Evolutionary conservation across 768 basidiomycete genomes (phyloP), one percentile per base, ranked within the genome.

Genomic region (Mycena albidolilacea): DNA sequence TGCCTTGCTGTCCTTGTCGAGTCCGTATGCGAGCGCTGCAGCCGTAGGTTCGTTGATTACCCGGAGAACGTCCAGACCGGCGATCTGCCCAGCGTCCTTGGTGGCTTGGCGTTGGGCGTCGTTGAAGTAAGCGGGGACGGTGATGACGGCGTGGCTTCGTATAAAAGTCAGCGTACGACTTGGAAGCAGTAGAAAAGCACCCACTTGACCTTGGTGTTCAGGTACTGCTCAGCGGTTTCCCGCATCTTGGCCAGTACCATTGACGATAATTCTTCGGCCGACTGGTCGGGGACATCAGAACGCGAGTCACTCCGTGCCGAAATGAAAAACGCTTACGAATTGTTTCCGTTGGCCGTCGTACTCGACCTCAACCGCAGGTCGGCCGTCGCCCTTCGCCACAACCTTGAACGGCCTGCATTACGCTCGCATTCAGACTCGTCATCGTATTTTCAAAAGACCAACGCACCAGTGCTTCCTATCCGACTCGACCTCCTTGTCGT

Each of bases 11-110:
- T 92, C 87, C 60, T 93, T 92, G 82, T 99, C 97, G 17, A 98
- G 91, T 84, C 98, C 98, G 81, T 99, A 99, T 0, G 98, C 98
- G 65, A 99, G 92, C 38, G 98, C 98, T 62, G 97, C 98, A 57
- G 98, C 98, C 23, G 98, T 99, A 37, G 98, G 97, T 83, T 99
- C 98, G 82, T 99, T 98, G 86, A 99, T 98, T 71, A 99, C 97
- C 78, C 97, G 96, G 59, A 98, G 92, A 57, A 99, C 98, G 21
- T 99, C 96, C 19, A 99, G 90, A 80, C 98, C 98, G 21, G 98
- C 97, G 77, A 99, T 98, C 81, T 96, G 93, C 80, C 98, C 98
- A 65, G 98, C 97, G 73, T 98, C 93, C 85, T 98, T 98, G 54
- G 98, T 99, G 5, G 98, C 98, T 87, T 99, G 97, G 72, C 98